These are phyloP conservation scores for Coniochaeta sp. DNA, from an alignment of 2,329 filamentous ascomycete species.

Conservation along the genomic window DNA sequence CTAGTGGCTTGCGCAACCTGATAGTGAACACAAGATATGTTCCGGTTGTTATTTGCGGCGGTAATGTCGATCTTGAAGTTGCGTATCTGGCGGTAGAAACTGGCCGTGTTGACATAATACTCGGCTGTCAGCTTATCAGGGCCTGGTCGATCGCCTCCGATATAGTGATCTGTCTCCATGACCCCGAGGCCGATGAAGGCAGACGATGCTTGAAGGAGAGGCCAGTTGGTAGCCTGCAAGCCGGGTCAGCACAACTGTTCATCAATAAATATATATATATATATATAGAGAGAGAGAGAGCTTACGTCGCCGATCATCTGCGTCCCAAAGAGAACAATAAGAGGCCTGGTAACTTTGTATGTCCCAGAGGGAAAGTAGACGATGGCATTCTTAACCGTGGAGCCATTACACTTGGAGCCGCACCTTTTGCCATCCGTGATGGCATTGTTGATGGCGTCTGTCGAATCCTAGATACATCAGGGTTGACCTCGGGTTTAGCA, in stretches of 20 bases:
- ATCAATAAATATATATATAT: too few species aligned
- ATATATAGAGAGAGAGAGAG: background rate
- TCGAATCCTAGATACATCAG: background rate
- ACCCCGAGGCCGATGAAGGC: background rate
- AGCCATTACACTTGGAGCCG: constrained; percentile 7
- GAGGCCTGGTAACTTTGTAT: constrained; percentile 9
- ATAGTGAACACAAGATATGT: background rate
- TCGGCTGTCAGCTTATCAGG: background rate
- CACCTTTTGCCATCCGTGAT: constrained; percentile 10
- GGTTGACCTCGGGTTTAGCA: background rate
- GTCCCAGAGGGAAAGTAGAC: constrained; percentile 12
- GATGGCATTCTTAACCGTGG: constrained; percentile 9
- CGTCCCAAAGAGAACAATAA: constrained; percentile 6
- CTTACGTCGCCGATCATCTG: constrained; percentile 6
- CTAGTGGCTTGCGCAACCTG: background rate
- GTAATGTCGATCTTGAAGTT: constrained; percentile 2
- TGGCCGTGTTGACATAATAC: background rate
- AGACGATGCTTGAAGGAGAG: background rate
- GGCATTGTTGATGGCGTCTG: constrained; percentile 2
- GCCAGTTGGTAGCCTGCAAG: background rate
- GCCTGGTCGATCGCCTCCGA: background rate
- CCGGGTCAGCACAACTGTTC: background rate
- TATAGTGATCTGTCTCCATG: background rate
- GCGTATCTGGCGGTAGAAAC: constrained; percentile 1
- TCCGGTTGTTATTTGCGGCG: background rate